Base-by-base conservation (phyloP, 2,329 filamentous ascomycete genomes). In the Pseudocercospora eumusae region DNA sequence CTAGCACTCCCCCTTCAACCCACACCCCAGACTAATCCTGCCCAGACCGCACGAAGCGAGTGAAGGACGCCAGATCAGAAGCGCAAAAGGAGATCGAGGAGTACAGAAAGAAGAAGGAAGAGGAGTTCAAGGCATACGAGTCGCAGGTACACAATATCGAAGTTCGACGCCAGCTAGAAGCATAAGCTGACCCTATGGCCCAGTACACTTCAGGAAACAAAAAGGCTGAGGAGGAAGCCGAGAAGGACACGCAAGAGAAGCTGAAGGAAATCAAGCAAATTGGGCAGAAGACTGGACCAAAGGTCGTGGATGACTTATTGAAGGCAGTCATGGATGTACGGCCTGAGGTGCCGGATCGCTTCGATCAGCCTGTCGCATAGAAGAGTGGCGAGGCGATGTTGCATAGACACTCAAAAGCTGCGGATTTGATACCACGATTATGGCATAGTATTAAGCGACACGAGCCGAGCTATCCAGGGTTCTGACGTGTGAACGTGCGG, bases 51-150 rank as follows among this genome's bases (percentile, higher is more conserved):
- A 97, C 95, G 66, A 97, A 97, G 84, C 88, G 92, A 76, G 92
- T 99, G 80, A 96, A 92, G 81, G 95, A 98, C 81, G 95, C 95
- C 67, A 91, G 93, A 75, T 88, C 91, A 75, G 95, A 99, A 80
- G 95, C 95, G 66, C 96, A 97, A 81, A 96, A 96, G 81, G 93
- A 99, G 78, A 96, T 99, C 74, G 91, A 96, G 69, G 89, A 92
- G 60, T 98, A 99, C 83, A 87, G 88, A 76, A 86, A 88, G 73
- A 81, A 88, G 72, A 99, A 97, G 82, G 95, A 99, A 74, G 85
- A 90, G 36, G 93, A 98, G 79, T 98, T 92, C 82, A 93, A 95
- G 83, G 89, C 90, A 76, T 98, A 96, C 73, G 92, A 98, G 82
- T 84, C 91, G 66, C 84, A 91, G 84, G 87, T 89, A 74, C 36